phyloP scores from a whole-genome alignment of 371 early-diverging fungal species.

The Mucor plumbeus region DNA sequence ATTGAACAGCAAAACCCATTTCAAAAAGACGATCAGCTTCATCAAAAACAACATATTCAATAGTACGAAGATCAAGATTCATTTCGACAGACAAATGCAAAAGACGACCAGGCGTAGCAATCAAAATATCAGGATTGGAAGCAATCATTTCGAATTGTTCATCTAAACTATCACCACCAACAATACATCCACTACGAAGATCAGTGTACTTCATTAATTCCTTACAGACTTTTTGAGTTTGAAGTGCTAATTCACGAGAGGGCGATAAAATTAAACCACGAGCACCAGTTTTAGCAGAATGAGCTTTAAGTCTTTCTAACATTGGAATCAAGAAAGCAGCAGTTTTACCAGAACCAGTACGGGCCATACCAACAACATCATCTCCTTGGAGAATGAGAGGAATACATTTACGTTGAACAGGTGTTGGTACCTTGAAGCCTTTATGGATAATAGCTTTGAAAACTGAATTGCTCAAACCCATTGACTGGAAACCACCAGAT shows the following conservation, averaged over 20 bases:
- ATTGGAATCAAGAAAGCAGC: slow-evolving; percentile 97
- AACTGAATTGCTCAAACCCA: slow-evolving; percentile 85
- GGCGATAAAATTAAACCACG: slow-evolving; percentile 90
- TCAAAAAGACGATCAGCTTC: slow-evolving; percentile 99
- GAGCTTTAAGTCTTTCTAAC: slow-evolving; percentile 85
- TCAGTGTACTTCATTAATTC: slow-evolving; percentile 92
- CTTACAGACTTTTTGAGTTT: slow-evolving; percentile 92
- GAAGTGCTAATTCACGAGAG: slow-evolving; percentile 95
- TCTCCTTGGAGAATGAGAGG: slow-evolving; percentile 89
- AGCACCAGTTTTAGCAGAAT: slow-evolving; percentile 89
- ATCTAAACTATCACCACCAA: slow-evolving; percentile 96
- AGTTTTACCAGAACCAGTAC: slow-evolving; percentile 99
- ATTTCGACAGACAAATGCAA: slow-evolving; percentile 96
- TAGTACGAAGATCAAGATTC: slow-evolving; percentile 83
- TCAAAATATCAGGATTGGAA: slow-evolving; percentile 93
- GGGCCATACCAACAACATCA: slow-evolving; percentile 98
- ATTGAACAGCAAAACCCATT: slow-evolving; percentile 96
- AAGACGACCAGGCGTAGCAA: slow-evolving; percentile 98
- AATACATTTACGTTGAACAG: slow-evolving; percentile 97
- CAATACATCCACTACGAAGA: slow-evolving; percentile 85
- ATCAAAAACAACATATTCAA: slow-evolving; percentile 98
- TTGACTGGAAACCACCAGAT: slow-evolving; percentile 96
- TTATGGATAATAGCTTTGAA: slow-evolving; percentile 88
- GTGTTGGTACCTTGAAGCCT: slow-evolving; percentile 97
- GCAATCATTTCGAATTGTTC: slow-evolving; percentile 93